Base-by-base conservation (phyloP, 306 rosid species). In the Cajanus cajan region DNA sequence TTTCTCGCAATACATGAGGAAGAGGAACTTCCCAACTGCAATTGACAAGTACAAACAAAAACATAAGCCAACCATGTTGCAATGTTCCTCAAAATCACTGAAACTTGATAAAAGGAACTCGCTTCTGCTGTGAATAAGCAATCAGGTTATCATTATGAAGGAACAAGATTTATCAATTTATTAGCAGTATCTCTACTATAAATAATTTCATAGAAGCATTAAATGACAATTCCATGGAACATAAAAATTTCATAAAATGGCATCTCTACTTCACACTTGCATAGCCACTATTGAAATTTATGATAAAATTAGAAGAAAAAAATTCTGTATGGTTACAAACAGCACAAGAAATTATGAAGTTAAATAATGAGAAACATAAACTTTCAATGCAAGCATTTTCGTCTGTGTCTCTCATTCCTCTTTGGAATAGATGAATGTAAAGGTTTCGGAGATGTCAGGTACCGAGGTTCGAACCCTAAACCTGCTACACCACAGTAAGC, bases 1-100 rank as follows among this genome's bases (percentile, higher is more conserved):
- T 84, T 47, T 52, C 84, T 81, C 82, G 86, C 86, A 90, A 33
- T 39, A 84, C 83, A 77, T 66, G 80, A 88, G 97, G 98, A 84
- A 84, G 87, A 80, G 97, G 98, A 84, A 95, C 90, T 80, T 95
- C 98, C 99, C 99, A 95, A 40, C 98, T 95, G 89, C 82, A 86
- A 80, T 84, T 83, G 47, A 71, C 55, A 73, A 64, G 57, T 43
- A 75, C 47, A 57, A 73, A 71, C 86, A 78, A 80, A 75, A 45
- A 36, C 65, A 58, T 48, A 55, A 75, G 50, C 14, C 78, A 43
- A 54, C 48, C 67, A 68, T 16, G 76, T 70, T 52, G 48, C 8
- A 77, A 16, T 55, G 67, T 71, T 66, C 9, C 43, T 41, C 36
- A 68, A 73, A 76, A 74, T 21, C 67, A 47, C 51, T 25, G 7